Evolutionary conservation across 1,139 yeast species (phyloP).

Genomic region (Geotrichum fermentans): DNA sequence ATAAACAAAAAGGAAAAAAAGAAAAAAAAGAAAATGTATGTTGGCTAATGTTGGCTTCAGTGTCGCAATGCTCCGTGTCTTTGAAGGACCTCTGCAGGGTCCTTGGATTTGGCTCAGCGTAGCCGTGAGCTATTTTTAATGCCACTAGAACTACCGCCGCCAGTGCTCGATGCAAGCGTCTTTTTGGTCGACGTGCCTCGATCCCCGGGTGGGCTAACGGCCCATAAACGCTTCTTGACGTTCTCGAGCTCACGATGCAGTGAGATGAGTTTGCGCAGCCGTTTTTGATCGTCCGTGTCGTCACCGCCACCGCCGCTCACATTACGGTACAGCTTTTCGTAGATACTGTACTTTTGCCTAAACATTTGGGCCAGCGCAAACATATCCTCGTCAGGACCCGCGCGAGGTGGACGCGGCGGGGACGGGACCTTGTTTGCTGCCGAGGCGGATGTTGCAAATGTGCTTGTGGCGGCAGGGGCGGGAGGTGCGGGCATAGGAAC

Average conservation of each 20-base stretch:
- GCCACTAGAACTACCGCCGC: too few relatives aligned
- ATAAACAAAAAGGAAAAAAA: conserved; percentile 1
- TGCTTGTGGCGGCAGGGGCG: conserved; percentile 10
- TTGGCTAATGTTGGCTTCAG: too few relatives aligned
- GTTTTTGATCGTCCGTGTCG: conserved; percentile 10
- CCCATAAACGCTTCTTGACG: conserved; percentile 41
- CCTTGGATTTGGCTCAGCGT: neutral
- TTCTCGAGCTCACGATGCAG: conserved; percentile 39
- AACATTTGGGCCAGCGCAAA: conserved; percentile 38
- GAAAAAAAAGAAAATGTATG: neutral
- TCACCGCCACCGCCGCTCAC: conserved; percentile 26
- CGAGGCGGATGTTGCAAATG: conserved; percentile 7
- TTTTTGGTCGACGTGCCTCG: too few relatives aligned
- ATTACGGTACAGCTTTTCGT: conserved; percentile 35
- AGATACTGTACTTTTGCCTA: conserved; percentile 36
- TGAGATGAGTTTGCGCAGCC: conserved; percentile 31
- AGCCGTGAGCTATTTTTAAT: neutral
- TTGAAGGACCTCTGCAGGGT: too few relatives aligned
- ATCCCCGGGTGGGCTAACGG: conserved; percentile 20
- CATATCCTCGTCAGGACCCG: conserved; percentile 30
- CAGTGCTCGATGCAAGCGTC: too few relatives aligned
- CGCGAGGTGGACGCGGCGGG: conserved; percentile 6
- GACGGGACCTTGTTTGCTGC: conserved; percentile 6
- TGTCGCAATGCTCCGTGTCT: too few relatives aligned
- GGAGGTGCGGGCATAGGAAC: too few relatives aligned